These are phyloP conservation scores for Ogataea pilisensis DNA, from an alignment of 805 yeast genomes.

Conservation along the genomic window DNA sequence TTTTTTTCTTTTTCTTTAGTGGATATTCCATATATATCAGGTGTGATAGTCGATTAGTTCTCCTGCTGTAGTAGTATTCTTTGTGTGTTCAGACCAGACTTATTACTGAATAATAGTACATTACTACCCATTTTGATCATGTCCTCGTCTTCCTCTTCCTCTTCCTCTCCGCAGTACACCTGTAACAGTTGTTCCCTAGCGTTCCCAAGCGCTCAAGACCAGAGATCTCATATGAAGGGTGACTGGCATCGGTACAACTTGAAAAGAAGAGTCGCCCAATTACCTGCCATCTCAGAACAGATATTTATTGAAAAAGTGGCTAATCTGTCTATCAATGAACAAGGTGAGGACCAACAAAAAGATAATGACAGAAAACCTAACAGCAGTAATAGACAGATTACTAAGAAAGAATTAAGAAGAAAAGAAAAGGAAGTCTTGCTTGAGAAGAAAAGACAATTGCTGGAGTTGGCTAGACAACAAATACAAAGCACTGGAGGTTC, in stretches of 20 bases:
- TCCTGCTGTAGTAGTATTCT: too few species aligned
- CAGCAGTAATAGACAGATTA: slow-evolving; percentile 24
- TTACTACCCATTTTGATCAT: too few species aligned
- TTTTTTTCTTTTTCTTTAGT: too few species aligned
- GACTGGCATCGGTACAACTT: slow-evolving; percentile 98
- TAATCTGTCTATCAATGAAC: slow-evolving; percentile 15
- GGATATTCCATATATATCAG: too few species aligned
- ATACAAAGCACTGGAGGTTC: slow-evolving; percentile 32
- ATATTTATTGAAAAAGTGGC: slow-evolving; percentile 28
- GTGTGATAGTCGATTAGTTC: too few species aligned
- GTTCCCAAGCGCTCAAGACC: slow-evolving; percentile 78
- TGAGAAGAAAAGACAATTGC: slow-evolving; percentile 44
- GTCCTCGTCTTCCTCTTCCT: neutral
- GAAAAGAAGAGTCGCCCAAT: slow-evolving; percentile 84
- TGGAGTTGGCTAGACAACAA: slow-evolving; percentile 43
- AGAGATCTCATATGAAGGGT: slow-evolving; percentile 90
- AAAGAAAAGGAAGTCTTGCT: slow-evolving; percentile 46
- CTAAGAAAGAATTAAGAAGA: slow-evolving; percentile 48
- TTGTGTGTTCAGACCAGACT: too few species aligned
- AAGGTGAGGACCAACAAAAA: slow-evolving; percentile 20
- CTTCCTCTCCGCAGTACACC: slow-evolving; percentile 35
- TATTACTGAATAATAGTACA: neutral
- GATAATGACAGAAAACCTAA: slow-evolving; percentile 22
- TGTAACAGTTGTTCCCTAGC: slow-evolving; percentile 87
- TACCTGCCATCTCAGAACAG: slow-evolving; percentile 55